These are phyloP conservation scores for Cornus florida DNA, from an alignment of 148 eudicot species.

Conservation along the genomic window DNA sequence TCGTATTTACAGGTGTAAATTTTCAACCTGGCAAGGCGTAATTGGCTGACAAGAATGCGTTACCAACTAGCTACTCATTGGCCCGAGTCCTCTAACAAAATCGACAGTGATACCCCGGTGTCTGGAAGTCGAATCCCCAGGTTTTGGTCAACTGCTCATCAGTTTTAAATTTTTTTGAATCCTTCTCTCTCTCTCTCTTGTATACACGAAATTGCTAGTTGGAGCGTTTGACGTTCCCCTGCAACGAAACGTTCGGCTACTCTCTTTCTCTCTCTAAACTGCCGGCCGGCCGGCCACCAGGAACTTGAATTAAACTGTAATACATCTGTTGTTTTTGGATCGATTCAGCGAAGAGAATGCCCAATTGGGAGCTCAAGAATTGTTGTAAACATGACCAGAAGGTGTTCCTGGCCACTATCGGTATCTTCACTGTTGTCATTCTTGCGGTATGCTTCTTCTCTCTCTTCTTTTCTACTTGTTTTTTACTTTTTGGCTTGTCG, in stretches of 20 bases:
- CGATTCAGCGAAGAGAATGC: neutral
- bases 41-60: too few relatives aligned
- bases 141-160: too few relatives aligned
- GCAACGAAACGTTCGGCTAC: neutral
- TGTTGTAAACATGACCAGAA: neutral
- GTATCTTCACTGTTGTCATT: neutral
- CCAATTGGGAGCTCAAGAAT: constrained; percentile 1
- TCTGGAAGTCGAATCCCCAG: too few relatives aligned
- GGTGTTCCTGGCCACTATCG: neutral
- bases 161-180: too few relatives aligned
- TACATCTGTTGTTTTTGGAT: neutral
- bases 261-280: neutral
- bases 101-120: too few relatives aligned
- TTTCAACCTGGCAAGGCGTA: too few relatives aligned
- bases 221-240: neutral
- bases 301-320: neutral
- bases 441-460: neutral
- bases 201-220: neutral
- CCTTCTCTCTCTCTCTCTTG: too few relatives aligned
- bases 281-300: neutral
- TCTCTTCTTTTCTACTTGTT: too few relatives aligned
- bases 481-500: neutral
- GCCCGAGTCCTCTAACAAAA: too few relatives aligned
- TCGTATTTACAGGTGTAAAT: too few relatives aligned
- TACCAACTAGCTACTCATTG: too few relatives aligned